Conservation (phyloP, 2,329 filamentous ascomycete species). For the Trichophyton mentagrophytes region DNA sequence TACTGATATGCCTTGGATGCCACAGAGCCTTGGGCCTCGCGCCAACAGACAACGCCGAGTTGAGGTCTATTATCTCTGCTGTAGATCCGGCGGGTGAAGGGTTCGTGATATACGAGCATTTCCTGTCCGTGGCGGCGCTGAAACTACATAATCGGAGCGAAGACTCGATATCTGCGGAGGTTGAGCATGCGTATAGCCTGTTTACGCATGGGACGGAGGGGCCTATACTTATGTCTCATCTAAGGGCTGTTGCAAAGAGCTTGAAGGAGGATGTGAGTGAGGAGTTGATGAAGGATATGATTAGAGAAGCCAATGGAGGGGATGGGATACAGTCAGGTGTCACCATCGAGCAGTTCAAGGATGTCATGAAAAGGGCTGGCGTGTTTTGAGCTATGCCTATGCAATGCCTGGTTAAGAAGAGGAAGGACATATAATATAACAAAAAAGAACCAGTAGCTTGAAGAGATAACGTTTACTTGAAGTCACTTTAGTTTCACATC, state of each 20-base stretch:
- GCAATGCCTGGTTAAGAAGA: not conserved
- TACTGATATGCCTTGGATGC: constrained; percentile 4
- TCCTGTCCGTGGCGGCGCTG: constrained; percentile 77
- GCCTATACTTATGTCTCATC: constrained; percentile 66
- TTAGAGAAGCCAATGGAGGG: constrained; percentile 81
- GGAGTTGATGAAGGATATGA: constrained; percentile 80
- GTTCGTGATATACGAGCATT: constrained; percentile 64
- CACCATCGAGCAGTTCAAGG: constrained; percentile 66
- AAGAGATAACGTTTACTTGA: not conserved
- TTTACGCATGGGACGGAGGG: constrained; percentile 52
- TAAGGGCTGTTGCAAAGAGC: constrained; percentile 65
- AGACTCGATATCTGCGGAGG: constrained; percentile 51
- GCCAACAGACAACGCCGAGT: constrained; percentile 50
- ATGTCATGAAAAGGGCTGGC: constrained; percentile 72
- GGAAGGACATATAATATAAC: not conserved
- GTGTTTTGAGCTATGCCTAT: constrained; percentile 49
- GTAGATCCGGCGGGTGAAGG: constrained; percentile 75
- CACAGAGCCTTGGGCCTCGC: constrained; percentile 62
- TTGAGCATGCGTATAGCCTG: constrained; percentile 67
- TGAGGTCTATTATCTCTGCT: constrained; percentile 62
- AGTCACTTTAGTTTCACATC: not conserved
- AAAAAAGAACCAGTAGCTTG: not conserved
- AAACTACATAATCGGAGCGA: constrained; percentile 54
- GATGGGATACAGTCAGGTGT: constrained; percentile 59
- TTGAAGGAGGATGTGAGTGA: constrained; percentile 77